Conservation (phyloP, 2,329 filamentous ascomycete genomes). For the Talaromyces sp. region DNA sequence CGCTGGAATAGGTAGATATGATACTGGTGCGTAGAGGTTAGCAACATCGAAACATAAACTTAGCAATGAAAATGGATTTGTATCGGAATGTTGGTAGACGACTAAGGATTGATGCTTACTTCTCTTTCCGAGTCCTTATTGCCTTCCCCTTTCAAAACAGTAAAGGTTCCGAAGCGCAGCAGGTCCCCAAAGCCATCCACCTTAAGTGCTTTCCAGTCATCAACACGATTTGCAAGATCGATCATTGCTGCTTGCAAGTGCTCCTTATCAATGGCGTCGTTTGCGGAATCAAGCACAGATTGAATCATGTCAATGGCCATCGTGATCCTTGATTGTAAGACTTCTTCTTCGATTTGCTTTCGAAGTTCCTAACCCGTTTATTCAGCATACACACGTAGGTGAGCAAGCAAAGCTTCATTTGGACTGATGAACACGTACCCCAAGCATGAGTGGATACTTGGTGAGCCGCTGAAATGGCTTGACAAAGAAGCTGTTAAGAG, state of each 20-base stretch:
- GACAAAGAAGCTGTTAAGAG: constrained; percentile 83
- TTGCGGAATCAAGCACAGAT: constrained; percentile 75
- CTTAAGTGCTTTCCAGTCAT: constrained; percentile 94
- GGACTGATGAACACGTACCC: constrained; percentile 50
- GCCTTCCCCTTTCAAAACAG: constrained; percentile 69
- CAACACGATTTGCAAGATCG: constrained; percentile 75
- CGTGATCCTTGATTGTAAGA: constrained; percentile 65
- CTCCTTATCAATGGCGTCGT: constrained; percentile 85
- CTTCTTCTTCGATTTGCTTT: constrained; percentile 73
- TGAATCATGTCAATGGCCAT: constrained; percentile 77
- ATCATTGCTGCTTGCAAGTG: constrained; percentile 76
- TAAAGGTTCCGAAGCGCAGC: constrained; percentile 82
- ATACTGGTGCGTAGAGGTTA: constrained; percentile 55
- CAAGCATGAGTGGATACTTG: constrained; percentile 87
- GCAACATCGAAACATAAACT: constrained; percentile 14
- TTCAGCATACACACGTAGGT: constrained; percentile 5
- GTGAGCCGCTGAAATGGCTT: constrained; percentile 95
- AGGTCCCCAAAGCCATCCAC: constrained; percentile 89
- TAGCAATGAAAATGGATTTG: not conserved
- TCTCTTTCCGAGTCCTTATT: constrained; percentile 90
- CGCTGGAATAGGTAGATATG: constrained; percentile 96
- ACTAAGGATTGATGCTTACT: constrained; percentile 46
- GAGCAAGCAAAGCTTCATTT: not conserved
- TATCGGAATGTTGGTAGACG: not conserved
- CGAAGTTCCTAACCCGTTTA: constrained; percentile 62